A percentile compares a stretch with the other conserved stretches of the same genome.
These are phyloP conservation scores for Paspalum vaginatum DNA, from an alignment of 176 grass and related monocot genomes.

Conservation along the genomic window DNA sequence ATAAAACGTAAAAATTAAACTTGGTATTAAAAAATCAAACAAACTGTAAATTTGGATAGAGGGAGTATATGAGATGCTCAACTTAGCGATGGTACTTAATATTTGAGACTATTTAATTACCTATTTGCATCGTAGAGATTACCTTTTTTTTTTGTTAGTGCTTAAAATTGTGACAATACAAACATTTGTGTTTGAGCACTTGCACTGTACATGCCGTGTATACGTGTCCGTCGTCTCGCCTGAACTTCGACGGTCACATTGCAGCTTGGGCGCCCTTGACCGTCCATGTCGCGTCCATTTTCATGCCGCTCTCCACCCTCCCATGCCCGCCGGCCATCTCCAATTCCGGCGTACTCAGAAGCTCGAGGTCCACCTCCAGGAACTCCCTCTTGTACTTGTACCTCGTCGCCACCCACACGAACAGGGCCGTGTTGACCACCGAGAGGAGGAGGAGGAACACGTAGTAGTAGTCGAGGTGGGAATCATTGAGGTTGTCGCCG, in stretches of 20 bases:
- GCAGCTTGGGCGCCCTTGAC: background rate
- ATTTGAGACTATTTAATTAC: no score
- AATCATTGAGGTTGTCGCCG: constrained; percentile 70
- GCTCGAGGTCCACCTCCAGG: constrained; percentile 14
- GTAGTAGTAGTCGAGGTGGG: constrained; percentile 78
- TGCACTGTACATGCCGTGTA: no score
- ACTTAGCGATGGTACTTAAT: no score
- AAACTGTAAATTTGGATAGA: no score
- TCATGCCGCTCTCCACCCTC: constrained; percentile 42
- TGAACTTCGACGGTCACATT: background rate
- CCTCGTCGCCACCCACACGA: constrained; percentile 50
- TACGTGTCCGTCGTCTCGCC: no score
- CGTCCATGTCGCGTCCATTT: background rate
- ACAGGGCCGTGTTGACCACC: constrained; percentile 51
- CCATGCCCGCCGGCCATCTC: background rate
- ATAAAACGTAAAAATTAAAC: no score
- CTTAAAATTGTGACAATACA: no score
- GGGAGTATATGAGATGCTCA: no score
- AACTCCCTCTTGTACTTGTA: constrained; percentile 69
- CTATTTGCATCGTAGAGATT: no score
- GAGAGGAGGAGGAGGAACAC: constrained; percentile 59
- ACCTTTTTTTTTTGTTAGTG: no score
- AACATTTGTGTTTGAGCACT: no score
- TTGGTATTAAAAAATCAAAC: no score
- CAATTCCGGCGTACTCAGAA: background rate